Conservation (phyloP, 2,329 filamentous ascomycete species). For the Aspergillus thermomutatus region DNA sequence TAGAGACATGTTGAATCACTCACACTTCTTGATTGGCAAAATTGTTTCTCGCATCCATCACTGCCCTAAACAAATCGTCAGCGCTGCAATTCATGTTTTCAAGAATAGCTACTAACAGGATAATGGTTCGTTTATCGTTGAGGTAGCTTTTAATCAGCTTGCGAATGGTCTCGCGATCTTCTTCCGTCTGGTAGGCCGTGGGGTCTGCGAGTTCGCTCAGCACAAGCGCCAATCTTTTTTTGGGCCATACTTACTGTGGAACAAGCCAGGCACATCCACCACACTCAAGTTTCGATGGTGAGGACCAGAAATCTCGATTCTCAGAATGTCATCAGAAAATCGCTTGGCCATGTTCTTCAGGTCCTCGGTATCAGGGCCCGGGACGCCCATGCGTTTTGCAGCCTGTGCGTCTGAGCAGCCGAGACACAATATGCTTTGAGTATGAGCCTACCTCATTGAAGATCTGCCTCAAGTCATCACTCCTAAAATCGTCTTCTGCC, state of each 20-base stretch:
- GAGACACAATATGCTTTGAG: neutral
- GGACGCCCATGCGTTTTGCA: conserved; percentile 25
- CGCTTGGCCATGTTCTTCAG: conserved; percentile 17
- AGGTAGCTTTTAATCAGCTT: conserved; percentile 51
- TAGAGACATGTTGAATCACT: neutral
- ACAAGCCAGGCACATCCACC: conserved; percentile 46
- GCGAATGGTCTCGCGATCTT: conserved; percentile 54
- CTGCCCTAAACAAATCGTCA: conserved; percentile 4
- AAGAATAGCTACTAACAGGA: conserved; percentile 41
- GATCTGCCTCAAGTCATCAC: conserved; percentile 16
- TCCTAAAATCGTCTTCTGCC: conserved; percentile 14
- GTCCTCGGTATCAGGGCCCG: conserved; percentile 9
- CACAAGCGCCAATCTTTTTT: no score
- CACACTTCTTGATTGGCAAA: conserved; percentile 56
- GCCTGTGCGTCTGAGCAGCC: conserved; percentile 14
- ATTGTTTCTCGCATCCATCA: conserved; percentile 42
- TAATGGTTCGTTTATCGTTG: conserved; percentile 52
- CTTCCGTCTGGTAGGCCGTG: conserved; percentile 53
- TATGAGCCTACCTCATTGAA: conserved; percentile 19
- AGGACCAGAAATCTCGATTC: conserved; percentile 42
- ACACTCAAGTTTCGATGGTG: conserved; percentile 38
- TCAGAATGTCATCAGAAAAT: conserved; percentile 43
- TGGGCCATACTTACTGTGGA: conserved; percentile 20
- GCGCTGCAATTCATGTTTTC: no score
- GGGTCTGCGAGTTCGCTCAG: conserved; percentile 11